Percentiles rank a stretch among this genome's conserved stretches.
phyloP scores from a whole-genome alignment of 768 basidiomycete genomes.

The Lentinula guzmanii region DNA sequence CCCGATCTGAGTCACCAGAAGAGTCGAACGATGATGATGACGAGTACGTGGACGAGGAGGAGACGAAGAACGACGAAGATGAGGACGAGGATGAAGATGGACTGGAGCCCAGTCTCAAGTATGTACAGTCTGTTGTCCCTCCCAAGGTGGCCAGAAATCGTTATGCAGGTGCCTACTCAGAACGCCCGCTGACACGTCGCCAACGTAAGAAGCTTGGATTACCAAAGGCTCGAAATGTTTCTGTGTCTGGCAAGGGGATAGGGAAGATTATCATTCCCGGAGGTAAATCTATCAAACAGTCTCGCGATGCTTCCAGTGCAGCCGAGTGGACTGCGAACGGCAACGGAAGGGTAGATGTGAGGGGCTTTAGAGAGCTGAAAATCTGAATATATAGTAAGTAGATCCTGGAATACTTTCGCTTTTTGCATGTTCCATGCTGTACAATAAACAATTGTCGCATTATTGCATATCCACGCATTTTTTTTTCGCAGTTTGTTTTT shows the following conservation, averaged over 20 bases:
- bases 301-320: constrained; percentile 20
- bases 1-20: constrained; percentile 2
- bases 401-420: not conserved
- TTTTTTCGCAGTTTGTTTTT: not conserved
- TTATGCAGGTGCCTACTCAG: constrained; percentile 13
- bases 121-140: constrained; percentile 1
- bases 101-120: constrained; percentile 10
- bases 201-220: constrained; percentile 67
- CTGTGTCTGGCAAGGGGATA: constrained; percentile 30
- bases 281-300: constrained; percentile 33
- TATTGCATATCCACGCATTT: not conserved
- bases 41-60: constrained; percentile 16
- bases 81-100: constrained; percentile 13
- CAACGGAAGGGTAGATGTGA: constrained; percentile 48
- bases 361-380: constrained; percentile 55
- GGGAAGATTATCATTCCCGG: constrained; percentile 70
- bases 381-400: constrained; percentile 26
- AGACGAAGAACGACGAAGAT: constrained; percentile 11
- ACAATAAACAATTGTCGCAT: not conserved
- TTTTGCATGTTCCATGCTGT: not conserved
- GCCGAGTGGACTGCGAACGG: constrained; percentile 49
- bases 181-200: constrained; percentile 51
- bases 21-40: constrained; percentile 7
- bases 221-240: constrained; percentile 43
- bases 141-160: not conserved